Evolutionary conservation across 805 yeast genomes (phyloP).

Genomic region (Sugiyamaella smithiae): DNA sequence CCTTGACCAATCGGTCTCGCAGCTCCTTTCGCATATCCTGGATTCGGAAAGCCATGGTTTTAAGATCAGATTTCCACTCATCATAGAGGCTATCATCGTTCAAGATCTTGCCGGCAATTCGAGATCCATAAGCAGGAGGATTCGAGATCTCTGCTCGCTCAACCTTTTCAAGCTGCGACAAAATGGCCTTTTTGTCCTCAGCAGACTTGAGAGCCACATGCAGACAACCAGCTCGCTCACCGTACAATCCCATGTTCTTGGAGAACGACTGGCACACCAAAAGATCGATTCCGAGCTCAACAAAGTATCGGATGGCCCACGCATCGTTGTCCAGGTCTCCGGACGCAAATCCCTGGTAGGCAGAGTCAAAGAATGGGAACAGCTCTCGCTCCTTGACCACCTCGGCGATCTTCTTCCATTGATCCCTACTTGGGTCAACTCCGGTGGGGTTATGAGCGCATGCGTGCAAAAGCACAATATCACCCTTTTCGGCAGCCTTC

Average conservation of each 20-base stretch:
- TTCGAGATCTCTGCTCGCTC: slow-evolving; percentile 85
- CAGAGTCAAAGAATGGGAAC: slow-evolving; percentile 85
- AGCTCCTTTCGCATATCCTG: slow-evolving; percentile 70
- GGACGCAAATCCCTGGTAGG: slow-evolving; percentile 96
- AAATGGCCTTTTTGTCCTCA: slow-evolving; percentile 52
- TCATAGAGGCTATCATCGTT: slow-evolving; percentile 59
- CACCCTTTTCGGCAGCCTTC: slow-evolving; percentile 65
- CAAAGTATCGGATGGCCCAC: slow-evolving; percentile 65
- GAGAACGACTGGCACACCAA: slow-evolving; percentile 93
- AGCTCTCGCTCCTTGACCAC: slow-evolving; percentile 61
- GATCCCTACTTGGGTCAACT: slow-evolving; percentile 78
- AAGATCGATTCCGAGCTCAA: slow-evolving; percentile 52
- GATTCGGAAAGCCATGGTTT: slow-evolving; percentile 85
- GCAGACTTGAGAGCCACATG: slow-evolving; percentile 56
- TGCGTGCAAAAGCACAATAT: slow-evolving; percentile 81
- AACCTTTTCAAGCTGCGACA: slow-evolving; percentile 71
- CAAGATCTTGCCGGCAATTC: slow-evolving; percentile 75
- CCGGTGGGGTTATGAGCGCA: slow-evolving; percentile 99
- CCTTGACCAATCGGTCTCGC: slow-evolving; percentile 54
- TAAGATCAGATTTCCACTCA: slow-evolving; percentile 83
- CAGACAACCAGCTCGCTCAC: slow-evolving; percentile 95
- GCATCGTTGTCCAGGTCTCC: slow-evolving; percentile 84
- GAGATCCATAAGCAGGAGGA: slow-evolving; percentile 95
- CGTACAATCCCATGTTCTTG: slow-evolving; percentile 94
- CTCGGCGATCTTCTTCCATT: slow-evolving; percentile 72